Evolutionary conservation across 768 basidiomycete genomes (phyloP).

Genomic region (Hygrocybe coccinea): DNA sequence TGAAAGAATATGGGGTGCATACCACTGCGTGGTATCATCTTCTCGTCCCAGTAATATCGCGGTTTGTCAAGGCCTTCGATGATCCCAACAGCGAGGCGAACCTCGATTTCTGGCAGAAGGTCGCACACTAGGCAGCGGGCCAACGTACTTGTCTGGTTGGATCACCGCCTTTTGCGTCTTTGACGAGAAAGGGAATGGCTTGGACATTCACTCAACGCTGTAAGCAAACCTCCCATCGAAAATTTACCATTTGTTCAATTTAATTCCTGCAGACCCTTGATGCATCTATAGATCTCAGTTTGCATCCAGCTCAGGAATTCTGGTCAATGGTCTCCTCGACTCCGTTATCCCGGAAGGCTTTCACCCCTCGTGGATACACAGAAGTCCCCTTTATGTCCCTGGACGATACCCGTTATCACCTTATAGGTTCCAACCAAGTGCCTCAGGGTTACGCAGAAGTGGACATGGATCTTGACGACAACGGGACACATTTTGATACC

Average conservation of each 20-base stretch:
- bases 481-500: constrained; percentile 15
- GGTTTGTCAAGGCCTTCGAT: constrained; percentile 28
- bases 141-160: constrained; percentile 31
- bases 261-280: background rate
- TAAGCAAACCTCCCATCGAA: background rate
- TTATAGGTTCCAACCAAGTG: constrained; percentile 8
- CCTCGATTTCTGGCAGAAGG: constrained; percentile 31
- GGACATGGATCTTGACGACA: constrained; percentile 19
- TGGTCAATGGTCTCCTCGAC: background rate
- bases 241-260: background rate
- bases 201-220: constrained; percentile 9
- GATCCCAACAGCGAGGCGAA: constrained; percentile 23
- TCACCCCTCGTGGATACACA: too few relatives aligned
- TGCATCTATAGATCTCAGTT: background rate
- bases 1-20: constrained; percentile 30
- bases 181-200: constrained; percentile 29
- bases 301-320: background rate
- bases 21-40: constrained; percentile 31
- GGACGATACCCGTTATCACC: constrained; percentile 12
- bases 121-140: constrained; percentile 28
- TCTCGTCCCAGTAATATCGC: constrained; percentile 30
- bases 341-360: background rate
- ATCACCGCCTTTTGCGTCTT: constrained; percentile 38
- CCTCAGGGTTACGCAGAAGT: constrained; percentile 21
- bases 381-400: background rate